Evolutionary conservation across 148 eudicot genomes (phyloP).

Genomic region (Polygonum aviculare): DNA sequence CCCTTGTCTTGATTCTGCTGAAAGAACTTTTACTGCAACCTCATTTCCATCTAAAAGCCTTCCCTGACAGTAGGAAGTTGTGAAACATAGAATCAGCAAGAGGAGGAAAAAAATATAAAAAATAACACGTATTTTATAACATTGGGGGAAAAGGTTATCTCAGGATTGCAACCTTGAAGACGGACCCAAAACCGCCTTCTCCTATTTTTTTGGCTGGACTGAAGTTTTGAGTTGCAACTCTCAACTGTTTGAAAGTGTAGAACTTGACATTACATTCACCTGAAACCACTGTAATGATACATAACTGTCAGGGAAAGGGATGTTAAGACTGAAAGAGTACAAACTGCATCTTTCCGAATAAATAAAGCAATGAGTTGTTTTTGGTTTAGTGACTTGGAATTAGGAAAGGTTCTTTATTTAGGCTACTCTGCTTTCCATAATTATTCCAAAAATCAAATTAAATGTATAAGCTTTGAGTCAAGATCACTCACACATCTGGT

Average conservation of each 20-base stretch:
- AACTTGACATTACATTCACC: slow-evolving; percentile 32
- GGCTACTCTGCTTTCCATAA: background rate
- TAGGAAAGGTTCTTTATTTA: background rate
- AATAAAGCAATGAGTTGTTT: no score
- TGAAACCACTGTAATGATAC: slow-evolving; percentile 19
- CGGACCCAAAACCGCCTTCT: slow-evolving; percentile 82
- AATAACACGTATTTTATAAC: background rate
- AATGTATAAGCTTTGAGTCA: background rate
- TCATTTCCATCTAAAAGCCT: slow-evolving; percentile 52
- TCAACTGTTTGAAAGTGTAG: slow-evolving; percentile 51
- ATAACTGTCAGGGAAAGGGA: background rate
- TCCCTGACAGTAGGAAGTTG: slow-evolving; percentile 38
- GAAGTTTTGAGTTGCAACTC: slow-evolving; percentile 52
- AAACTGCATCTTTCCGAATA: background rate
- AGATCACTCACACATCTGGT: background rate
- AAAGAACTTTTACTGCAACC: slow-evolving; percentile 76
- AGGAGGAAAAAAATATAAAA: no score
- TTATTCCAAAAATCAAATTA: background rate
- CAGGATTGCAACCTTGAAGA: slow-evolving; percentile 54
- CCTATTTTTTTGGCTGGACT: slow-evolving; percentile 57
- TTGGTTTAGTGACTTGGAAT: background rate
- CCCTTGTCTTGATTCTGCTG: slow-evolving; percentile 73
- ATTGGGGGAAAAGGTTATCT: background rate
- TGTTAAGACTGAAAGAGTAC: background rate
- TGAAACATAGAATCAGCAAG: slow-evolving; percentile 6